Base-by-base conservation (phyloP, 306 rosid species). In the Styphnolobium japonicum region DNA sequence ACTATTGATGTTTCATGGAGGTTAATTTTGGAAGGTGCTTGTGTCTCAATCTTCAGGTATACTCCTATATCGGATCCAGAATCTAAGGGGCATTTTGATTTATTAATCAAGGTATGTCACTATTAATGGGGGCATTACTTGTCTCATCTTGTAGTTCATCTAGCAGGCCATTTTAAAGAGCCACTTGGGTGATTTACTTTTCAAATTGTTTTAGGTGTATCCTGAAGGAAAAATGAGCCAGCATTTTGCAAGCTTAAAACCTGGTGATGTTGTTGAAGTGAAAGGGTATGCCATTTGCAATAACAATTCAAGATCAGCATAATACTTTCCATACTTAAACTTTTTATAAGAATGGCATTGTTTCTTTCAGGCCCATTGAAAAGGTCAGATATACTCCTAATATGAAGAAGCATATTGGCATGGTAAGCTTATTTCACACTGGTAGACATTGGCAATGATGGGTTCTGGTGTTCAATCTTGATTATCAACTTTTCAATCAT, bases 151-250 rank as follows among this genome's bases (percentile, higher is more conserved):
- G n/a, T 70, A 67, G 5, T 61, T 67, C 27, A 58, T 53, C 65
- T 19, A 33, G 40, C 46, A 23, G 49, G 37, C 40, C 58, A 36
- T 72, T 74, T 62, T 46, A 58, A 45, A 42, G 63, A 10, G 78
- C 29, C 57, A 27, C 19, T 46, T 46, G 15, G 7, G 10, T 73
- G 62, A 62, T 80, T 53, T 82, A 57, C 43, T 63, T 81, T 70
- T 55, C 34, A 58, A 71, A 62, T 72, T 83, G 29, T 76, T 79
- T 82, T 81, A 93, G 98, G 93, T 96, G 82, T 96, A 93, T 73
- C 99, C 99, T 40, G 91, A 89, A 69, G 99, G 99, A 45, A 91
- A 91, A 90, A 93, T 96, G 98, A 96, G 97, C 85, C 99, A 91
- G 85, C 96, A 96, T 92, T 93, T 96, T 48, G 97, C 97, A 58